Conservation (phyloP, 805 yeast species). For the Candida dajiaensis region DNA sequence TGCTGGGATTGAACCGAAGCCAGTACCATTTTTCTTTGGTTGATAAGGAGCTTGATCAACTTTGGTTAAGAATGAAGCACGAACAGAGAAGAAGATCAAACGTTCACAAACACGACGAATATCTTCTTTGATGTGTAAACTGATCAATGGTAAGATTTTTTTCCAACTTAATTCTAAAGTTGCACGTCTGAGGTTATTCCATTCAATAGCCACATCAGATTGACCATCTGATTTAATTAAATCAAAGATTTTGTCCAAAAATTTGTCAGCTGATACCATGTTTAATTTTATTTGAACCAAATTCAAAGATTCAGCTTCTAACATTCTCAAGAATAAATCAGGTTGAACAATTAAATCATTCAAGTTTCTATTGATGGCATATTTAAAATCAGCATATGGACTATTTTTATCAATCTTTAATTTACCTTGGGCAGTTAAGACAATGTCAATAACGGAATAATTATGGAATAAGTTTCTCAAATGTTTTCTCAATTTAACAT, state of each 20-base stretch:
- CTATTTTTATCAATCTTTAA: conserved; percentile 73
- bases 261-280: conserved; percentile 31
- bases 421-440: conserved; percentile 78
- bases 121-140: conserved; percentile 76
- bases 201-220: conserved; percentile 65
- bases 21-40: conserved; percentile 59
- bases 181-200: conserved; percentile 73
- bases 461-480: conserved; percentile 56
- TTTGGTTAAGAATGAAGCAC: conserved; percentile 61
- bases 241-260: conserved; percentile 40
- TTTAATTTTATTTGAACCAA: conserved; percentile 60
- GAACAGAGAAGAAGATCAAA: conserved; percentile 58
- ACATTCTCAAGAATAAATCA: conserved; percentile 79
- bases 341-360: conserved; percentile 72
- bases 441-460: conserved; percentile 65
- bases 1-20: conserved; percentile 77
- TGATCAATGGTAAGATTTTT: conserved; percentile 58
- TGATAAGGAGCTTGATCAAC: conserved; percentile 92
- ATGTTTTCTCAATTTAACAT: conserved; percentile 72
- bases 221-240: conserved; percentile 72
- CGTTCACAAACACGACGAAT: conserved; percentile 73
- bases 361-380: conserved; percentile 76
- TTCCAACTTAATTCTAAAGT: conserved; percentile 65
- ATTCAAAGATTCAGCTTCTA: conserved; percentile 83
- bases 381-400: conserved; percentile 84